A percentile compares a stretch with the other conserved stretches of the same genome.
phyloP scores from a whole-genome alignment of 768 basidiomycete genomes.

The Lactarius sanguifluus region DNA sequence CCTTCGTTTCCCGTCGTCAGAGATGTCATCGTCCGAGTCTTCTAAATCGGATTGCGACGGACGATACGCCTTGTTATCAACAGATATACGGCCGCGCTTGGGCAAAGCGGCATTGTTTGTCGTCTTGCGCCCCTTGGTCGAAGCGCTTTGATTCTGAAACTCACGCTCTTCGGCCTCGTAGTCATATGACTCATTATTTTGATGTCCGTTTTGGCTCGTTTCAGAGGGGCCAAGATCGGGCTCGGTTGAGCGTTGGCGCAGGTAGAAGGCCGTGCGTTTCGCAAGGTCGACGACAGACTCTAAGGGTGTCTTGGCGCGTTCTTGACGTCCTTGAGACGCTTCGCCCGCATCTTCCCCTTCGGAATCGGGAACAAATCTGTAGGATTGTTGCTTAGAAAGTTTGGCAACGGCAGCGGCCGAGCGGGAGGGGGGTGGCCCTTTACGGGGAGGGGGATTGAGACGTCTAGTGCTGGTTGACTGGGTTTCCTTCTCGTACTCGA shows the following conservation, averaged over 20 bases:
- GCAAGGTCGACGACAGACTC: slow-evolving; percentile 59
- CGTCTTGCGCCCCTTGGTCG: slow-evolving; percentile 36
- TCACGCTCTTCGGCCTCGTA: slow-evolving; percentile 76
- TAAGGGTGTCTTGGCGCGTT: slow-evolving; percentile 69
- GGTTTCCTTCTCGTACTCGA: slow-evolving; percentile 72
- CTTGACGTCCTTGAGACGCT: slow-evolving; percentile 38
- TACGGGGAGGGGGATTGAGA: slow-evolving; percentile 56
- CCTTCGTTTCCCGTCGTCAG: slow-evolving; percentile 51
- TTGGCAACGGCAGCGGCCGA: slow-evolving; percentile 36
- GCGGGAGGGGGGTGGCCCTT: slow-evolving; percentile 37
- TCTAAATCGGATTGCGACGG: slow-evolving; percentile 67
- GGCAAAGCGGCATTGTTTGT: slow-evolving; percentile 35
- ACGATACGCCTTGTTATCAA: slow-evolving; percentile 80
- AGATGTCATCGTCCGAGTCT: slow-evolving; percentile 56
- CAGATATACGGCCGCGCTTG: slow-evolving; percentile 63
- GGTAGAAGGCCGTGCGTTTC: slow-evolving; percentile 60
- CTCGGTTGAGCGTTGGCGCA: slow-evolving; percentile 61
- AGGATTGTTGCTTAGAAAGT: slow-evolving; percentile 54
- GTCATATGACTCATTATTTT: slow-evolving; percentile 54
- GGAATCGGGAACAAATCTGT: slow-evolving; percentile 63
- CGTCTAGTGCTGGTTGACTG: slow-evolving; percentile 55
- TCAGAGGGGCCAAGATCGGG: slow-evolving; percentile 40
- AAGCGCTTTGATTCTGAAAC: slow-evolving; percentile 39
- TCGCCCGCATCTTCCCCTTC: slow-evolving; percentile 48
- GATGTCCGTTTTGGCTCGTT: slow-evolving; percentile 26